phyloP scores from a whole-genome alignment of 2,329 filamentous ascomycete genomes.

The Fusarium sp. region DNA sequence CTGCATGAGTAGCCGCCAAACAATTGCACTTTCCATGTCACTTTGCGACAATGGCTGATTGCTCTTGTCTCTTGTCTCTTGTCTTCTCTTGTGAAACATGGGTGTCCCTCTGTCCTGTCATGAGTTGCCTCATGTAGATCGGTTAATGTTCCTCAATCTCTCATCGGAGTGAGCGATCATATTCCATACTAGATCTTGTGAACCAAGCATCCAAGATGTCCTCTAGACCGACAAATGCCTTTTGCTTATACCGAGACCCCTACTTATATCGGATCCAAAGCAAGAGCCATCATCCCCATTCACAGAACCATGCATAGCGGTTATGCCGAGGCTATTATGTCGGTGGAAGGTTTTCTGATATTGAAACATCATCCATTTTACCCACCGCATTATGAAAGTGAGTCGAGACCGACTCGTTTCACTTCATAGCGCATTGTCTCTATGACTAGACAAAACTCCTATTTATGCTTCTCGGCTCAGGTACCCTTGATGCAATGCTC shows the following conservation, averaged over 20 bases:
- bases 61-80: not conserved
- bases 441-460: constrained; percentile 16
- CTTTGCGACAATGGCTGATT: constrained; percentile 1
- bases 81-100: constrained; percentile 4
- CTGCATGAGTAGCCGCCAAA: constrained; percentile 9
- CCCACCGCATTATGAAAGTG: constrained; percentile 3
- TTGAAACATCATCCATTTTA: constrained; percentile 26
- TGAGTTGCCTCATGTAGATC: not conserved
- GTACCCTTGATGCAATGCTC: constrained; percentile 11
- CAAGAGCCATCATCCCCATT: not conserved
- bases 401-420: constrained; percentile 19
- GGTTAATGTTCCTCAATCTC: not conserved
- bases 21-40: constrained; percentile 4
- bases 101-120: not conserved
- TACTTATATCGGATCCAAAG: not conserved
- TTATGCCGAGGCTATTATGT: constrained; percentile 17
- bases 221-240: constrained; percentile 5
- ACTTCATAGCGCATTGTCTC: constrained; percentile 5
- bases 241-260: not conserved
- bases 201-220: not conserved
- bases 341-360: constrained; percentile 14
- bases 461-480: constrained; percentile 4
- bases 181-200: constrained; percentile 12
- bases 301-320: not conserved
- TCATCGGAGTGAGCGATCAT: constrained; percentile 3